Evolutionary conservation across 1,284 basidiomycete genomes (phyloP).

Genomic region (Thelephora terrestris): DNA sequence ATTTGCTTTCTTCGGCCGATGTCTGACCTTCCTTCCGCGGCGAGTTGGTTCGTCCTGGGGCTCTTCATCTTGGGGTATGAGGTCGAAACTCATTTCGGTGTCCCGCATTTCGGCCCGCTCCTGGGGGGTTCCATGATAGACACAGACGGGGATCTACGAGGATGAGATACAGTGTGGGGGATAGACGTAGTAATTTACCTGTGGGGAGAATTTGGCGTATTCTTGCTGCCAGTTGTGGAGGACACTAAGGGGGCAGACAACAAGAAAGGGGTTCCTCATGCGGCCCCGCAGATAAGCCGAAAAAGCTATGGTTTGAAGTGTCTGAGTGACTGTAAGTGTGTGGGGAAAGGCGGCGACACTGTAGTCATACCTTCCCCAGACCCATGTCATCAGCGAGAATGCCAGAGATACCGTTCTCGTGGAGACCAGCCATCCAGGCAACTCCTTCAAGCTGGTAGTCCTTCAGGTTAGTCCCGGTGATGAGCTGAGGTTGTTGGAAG

Average conservation of each 20-base stretch:
- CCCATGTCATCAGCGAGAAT: conserved; percentile 95
- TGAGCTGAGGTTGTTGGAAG: conserved; percentile 65
- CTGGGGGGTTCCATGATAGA: conserved; percentile 82
- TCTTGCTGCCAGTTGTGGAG: conserved; percentile 89
- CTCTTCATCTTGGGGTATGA: conserved; percentile 7
- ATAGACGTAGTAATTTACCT: conserved; percentile 27
- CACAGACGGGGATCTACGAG: conserved; percentile 67
- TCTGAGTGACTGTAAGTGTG: conserved; percentile 34
- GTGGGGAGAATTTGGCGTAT: conserved; percentile 76
- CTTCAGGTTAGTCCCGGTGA: conserved; percentile 81
- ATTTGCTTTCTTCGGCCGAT: neutral
- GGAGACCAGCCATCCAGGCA: conserved; percentile 92
- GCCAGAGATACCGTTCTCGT: conserved; percentile 91
- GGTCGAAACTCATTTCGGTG: conserved; percentile 34
- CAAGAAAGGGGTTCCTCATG: conserved; percentile 71
- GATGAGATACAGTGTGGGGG: neutral
- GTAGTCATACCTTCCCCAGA: conserved; percentile 59
- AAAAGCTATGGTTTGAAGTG: conserved; percentile 89
- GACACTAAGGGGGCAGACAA: conserved; percentile 89
- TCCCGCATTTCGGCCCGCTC: conserved; percentile 70
- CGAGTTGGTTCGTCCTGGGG: conserved; percentile 6
- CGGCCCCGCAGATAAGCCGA: conserved; percentile 80
- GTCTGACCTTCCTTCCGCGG: neutral
- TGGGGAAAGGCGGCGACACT: neutral
- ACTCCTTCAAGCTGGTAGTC: conserved; percentile 93